Percentiles rank a stretch among this genome's conserved stretches.
Conservation (phyloP, 495 filamentous ascomycete genomes). For the Stereocaulon alpinum region DNA sequence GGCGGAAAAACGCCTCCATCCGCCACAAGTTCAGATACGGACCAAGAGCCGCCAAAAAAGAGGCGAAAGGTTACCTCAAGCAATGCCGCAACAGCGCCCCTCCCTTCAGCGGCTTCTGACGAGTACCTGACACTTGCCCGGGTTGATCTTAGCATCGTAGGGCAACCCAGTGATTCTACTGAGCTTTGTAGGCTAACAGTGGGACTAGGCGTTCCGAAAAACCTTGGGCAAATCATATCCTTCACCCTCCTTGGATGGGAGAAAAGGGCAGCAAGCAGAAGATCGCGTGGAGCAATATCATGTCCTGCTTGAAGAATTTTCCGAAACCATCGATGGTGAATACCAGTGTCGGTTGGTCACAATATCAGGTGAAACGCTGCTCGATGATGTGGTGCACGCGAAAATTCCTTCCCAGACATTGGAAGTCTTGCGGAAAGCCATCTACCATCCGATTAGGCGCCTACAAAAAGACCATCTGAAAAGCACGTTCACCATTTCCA, state of each 20-base stretch:
- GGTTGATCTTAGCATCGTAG: constrained; percentile 16
- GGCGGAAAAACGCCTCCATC: not conserved
- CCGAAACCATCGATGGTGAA: not conserved
- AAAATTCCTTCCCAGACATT: not conserved
- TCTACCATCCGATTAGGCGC: constrained; percentile 3
- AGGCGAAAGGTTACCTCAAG: constrained; percentile 5
- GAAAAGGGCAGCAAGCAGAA: not conserved
- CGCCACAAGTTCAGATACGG: not conserved
- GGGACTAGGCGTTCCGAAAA: constrained; percentile 9
- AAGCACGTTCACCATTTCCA: constrained; percentile 6
- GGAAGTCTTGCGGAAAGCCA: constrained; percentile 8
- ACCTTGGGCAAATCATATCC: constrained; percentile 5
- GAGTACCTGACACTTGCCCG: constrained; percentile 16
- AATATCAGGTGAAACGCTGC: not conserved
- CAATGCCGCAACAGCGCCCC: not conserved
- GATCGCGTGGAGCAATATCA: not conserved
- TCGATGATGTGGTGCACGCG: constrained; percentile 5
- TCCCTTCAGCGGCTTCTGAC: not conserved
- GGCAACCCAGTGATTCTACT: not conserved
- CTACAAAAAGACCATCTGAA: not conserved
- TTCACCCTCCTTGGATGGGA: constrained; percentile 7
- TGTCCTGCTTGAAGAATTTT: constrained; percentile 11
- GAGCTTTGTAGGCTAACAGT: not conserved
- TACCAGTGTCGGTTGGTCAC: constrained; percentile 11
- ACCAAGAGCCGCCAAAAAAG: constrained; percentile 11